These are phyloP conservation scores for Eimeria sp. DNA, from an alignment of 169 alveolate species.

Conservation along the genomic window DNA sequence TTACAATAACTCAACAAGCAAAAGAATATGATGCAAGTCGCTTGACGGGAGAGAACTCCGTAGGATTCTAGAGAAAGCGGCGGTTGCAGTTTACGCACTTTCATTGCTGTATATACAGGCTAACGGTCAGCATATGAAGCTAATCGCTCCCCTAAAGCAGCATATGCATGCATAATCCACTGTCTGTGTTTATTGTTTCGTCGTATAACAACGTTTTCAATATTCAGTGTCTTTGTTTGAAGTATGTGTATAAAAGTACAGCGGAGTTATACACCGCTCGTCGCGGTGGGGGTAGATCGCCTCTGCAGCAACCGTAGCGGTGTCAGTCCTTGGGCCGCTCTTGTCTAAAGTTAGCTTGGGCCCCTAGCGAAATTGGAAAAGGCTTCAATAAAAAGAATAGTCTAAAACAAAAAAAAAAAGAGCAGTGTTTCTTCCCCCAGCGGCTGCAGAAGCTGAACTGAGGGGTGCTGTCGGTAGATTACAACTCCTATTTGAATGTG, in stretches of 20 bases:
- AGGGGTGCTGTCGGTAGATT: not conserved
- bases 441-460: not conserved
- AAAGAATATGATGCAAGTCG: not conserved
- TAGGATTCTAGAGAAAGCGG: not conserved
- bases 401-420: not conserved
- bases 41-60: not conserved
- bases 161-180: not conserved
- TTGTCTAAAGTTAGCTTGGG: too few species aligned
- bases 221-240: not conserved
- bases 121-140: not conserved
- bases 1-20: not conserved
- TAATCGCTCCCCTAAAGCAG: not conserved
- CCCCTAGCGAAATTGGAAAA: not conserved
- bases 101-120: slow-evolving; percentile 18
- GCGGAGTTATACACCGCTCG: not conserved
- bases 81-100: not conserved
- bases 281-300: not conserved
- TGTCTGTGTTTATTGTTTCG: not conserved
- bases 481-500: not conserved
- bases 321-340: not conserved
- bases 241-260: not conserved
- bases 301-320: not conserved
- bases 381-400: not conserved
- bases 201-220: not conserved
- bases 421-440: not conserved